Base-by-base conservation (phyloP, 148 eudicot species). In the Diospyros lotus region DNA sequence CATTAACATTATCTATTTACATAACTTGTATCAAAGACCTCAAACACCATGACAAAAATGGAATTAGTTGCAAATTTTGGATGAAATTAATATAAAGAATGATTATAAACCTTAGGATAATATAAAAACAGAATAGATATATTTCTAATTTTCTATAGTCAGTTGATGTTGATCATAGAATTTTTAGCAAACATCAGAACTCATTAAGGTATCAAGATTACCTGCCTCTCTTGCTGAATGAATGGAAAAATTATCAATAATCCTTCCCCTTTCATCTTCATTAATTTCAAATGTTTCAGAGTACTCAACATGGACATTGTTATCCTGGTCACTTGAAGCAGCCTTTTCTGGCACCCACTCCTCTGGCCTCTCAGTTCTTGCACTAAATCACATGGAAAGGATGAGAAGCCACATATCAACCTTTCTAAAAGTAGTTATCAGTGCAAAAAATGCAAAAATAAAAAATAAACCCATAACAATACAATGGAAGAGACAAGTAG, bases 341-440 rank as follows among this genome's bases (percentile, higher is more conserved):
- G 41, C 80, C 80, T 89, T 87, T 59, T 84, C 90, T 9, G 96
- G 98, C 75, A 91, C 96, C 98, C 98, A 91, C n/a, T 93, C 96
- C 64, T 77, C 80, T 40, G 94, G 98, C 64, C 98, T 93, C 74
- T 89, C 89, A 72, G 84, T 74, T 83, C 89, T 88, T 51, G 81
- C 75, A 71, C 98, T 94, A 75, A 79, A 53, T 71, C 50, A 79
- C 15, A 45, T 3, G 43, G 48, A 42, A 81, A 58, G 18, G 67
- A 38, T 69, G 42, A 65, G 50, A 64, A 64, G 50, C 13, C 6
- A 28, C 14, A 52, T 38, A 14, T 58, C 62, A 59, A 9, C n/a
- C 11, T 28, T 45, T 44, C 51, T 67, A 12, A 3, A 39, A 8
- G 40, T 13, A n/a, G 12, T 2, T 45, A 46, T 12, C 46, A 40